Evolutionary conservation across 306 rosid species (phyloP), one percentile per base, ranked within the genome.

Genomic region (Medicago ruthenica): DNA sequence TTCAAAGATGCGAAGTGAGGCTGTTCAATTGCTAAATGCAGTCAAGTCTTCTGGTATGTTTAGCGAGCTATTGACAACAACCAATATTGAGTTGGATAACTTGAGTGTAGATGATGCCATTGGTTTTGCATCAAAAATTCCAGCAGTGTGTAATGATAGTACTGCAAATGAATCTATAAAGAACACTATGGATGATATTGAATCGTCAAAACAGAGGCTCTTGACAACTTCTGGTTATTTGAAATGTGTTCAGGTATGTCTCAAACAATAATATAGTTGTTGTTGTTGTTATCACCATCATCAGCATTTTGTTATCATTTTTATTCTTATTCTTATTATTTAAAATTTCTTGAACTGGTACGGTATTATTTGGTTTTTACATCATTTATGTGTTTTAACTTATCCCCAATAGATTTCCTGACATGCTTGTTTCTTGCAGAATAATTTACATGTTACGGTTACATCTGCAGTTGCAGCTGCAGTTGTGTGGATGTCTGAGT

Each of bases 401-500:
- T 40, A 20, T 58, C 20, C 54, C 47, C 37, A 9, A 15, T 59
- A 15, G 34, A 41, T 79, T 47, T 65, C 70, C 72, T 81, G 63
- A 77, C 79, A 24, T 75, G 53, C 61, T 75, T 63, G 76, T 85
- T 83, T 37, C 51, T 48, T 79, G 90, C 97, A 95, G 98, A 89
- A 87, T 86, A 92, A 90, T 83, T 80, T 95, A 83, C 98, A 95
- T 80, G 86, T 95, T 76, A 84, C 93, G 41, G 98, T 95, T 41
- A 82, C 98, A 73, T 89, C 98, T 77, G 84, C 93, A 40, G 87
- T 85, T 90, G 98, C 97, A 53, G 97, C 97, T 71, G 92, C 97
- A 22, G 92, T 92, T 84, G 97, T 95, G 62, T 95, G 97, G 98
- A 92, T 95, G 96, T 90, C 91, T 53, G 97, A 90, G 73, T 93